Evolutionary conservation across 768 basidiomycete genomes (phyloP).

Genomic region (Hypholoma sublateritium): DNA sequence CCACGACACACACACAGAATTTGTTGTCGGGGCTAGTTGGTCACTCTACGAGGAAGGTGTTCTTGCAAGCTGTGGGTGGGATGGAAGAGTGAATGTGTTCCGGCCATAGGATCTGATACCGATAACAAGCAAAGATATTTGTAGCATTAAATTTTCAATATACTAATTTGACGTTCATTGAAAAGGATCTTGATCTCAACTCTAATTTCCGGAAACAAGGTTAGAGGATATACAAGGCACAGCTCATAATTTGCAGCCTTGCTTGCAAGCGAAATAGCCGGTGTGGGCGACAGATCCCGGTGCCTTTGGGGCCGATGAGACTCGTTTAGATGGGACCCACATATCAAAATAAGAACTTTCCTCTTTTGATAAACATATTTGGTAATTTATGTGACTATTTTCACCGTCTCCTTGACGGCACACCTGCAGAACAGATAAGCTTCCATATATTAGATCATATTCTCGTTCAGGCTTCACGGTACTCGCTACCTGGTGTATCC

Average conservation of each 20-base stretch:
- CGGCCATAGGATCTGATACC: slow-evolving; percentile 34
- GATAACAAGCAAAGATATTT: no score
- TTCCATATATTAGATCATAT: not conserved
- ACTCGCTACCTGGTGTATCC: no score
- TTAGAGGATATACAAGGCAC: no score
- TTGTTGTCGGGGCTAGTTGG: slow-evolving; percentile 91
- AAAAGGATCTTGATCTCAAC: no score
- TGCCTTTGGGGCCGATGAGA: no score
- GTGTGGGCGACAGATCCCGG: no score
- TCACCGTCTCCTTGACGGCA: not conserved
- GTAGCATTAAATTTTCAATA: no score
- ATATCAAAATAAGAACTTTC: slow-evolving; percentile 8
- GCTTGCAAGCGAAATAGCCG: no score
- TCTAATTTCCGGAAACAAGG: no score
- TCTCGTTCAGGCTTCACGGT: no score
- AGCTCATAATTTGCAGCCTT: no score
- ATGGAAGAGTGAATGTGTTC: slow-evolving; percentile 79
- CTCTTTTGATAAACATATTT: not conserved
- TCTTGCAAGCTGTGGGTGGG: slow-evolving; percentile 92
- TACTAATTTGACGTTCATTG: no score
- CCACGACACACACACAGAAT: slow-evolving; percentile 91
- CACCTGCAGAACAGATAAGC: not conserved
- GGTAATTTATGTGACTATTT: not conserved
- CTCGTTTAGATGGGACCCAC: slow-evolving; percentile 17
- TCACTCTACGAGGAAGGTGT: slow-evolving; percentile 88